Conservation (phyloP, 192 early-diverging fungal genomes). For the Podila horticola region DNA sequence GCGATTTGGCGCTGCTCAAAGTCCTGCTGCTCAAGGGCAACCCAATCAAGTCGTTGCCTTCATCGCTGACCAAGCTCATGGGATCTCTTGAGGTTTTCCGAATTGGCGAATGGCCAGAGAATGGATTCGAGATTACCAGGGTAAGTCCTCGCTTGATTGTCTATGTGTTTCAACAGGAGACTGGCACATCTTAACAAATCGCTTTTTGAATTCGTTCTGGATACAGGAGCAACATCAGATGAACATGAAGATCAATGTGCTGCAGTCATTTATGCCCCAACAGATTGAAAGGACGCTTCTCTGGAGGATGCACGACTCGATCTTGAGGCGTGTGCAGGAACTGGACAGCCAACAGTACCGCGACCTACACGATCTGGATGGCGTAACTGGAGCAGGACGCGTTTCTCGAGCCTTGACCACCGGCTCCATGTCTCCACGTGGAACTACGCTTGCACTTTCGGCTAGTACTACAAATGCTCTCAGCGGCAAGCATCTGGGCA, state of each 20-base stretch:
- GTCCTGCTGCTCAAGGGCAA: constrained; percentile 50
- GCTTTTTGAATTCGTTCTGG: neutral
- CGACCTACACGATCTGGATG: constrained; percentile 33
- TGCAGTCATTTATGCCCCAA: constrained; percentile 51
- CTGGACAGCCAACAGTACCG: constrained; percentile 50
- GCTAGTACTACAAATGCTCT: neutral
- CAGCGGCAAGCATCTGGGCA: neutral
- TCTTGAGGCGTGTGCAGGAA: constrained; percentile 55
- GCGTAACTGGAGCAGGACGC: constrained; percentile 8
- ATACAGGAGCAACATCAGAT: constrained; percentile 36
- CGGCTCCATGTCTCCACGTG: neutral
- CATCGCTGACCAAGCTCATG: constrained; percentile 50
- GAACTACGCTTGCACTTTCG: constrained; percentile 1
- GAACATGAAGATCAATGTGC: constrained; percentile 53
- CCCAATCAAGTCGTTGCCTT: constrained; percentile 51
- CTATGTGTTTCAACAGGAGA: neutral
- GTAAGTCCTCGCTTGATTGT: constrained; percentile 8
- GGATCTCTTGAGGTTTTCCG: constrained; percentile 52
- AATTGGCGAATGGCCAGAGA: constrained; percentile 57
- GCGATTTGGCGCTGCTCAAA: constrained; percentile 39
- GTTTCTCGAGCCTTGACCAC: constrained; percentile 1
- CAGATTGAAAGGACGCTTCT: constrained; percentile 55
- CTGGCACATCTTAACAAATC: neutral
- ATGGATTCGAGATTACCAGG: constrained; percentile 51
- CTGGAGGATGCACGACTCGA: constrained; percentile 59